Percentiles rank a stretch among this genome's conserved stretches.
These are phyloP conservation scores for Lichtheimia hyalospora DNA, from an alignment of 371 early-diverging fungal genomes.

Conservation along the genomic window DNA sequence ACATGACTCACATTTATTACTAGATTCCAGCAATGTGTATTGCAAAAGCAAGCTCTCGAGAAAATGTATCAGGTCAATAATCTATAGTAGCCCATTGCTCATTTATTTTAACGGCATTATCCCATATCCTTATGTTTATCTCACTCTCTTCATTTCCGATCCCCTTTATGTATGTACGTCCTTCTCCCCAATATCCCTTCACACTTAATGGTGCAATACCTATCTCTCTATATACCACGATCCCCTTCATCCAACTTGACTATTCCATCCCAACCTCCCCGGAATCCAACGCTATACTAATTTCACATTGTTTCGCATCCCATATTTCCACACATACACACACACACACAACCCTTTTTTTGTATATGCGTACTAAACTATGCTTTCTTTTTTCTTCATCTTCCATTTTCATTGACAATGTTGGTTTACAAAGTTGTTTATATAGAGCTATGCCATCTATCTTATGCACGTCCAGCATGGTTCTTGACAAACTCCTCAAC, in stretches of 20 bases:
- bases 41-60: constrained; percentile 24
- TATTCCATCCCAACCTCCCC: no score
- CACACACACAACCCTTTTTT: not conserved
- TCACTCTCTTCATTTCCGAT: not conserved
- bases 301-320: not conserved
- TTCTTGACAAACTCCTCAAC: constrained; percentile 62
- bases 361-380: constrained; percentile 8
- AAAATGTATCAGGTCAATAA: constrained; percentile 22
- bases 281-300: no score
- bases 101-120: not conserved
- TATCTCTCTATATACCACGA: not conserved
- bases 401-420: not conserved
- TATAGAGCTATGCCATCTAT: not conserved
- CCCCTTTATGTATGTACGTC: constrained; percentile 8
- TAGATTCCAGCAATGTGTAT: constrained; percentile 26
- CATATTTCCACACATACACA: not conserved
- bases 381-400: constrained; percentile 3
- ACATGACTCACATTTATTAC: not conserved
- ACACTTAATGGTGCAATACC: constrained; percentile 2
- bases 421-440: not conserved
- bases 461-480: constrained; percentile 27
- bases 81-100: constrained; percentile 4
- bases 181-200: constrained; percentile 1
- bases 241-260: not conserved
- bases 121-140: not conserved